Evolutionary conservation across 2,329 filamentous ascomycete genomes (phyloP).

Genomic region (Grosmannia clavigera): DNA sequence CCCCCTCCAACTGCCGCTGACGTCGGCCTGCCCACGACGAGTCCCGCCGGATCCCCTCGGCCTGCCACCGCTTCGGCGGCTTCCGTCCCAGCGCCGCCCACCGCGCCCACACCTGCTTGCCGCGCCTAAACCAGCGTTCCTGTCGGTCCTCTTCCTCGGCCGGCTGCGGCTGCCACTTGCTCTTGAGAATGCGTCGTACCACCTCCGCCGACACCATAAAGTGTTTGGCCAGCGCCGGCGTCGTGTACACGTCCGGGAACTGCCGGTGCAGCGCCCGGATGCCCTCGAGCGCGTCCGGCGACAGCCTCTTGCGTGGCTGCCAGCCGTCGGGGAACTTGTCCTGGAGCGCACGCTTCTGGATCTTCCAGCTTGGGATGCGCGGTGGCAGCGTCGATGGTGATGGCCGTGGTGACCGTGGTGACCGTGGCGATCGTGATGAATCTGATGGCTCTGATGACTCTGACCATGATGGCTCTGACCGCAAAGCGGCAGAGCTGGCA

Average conservation of each 20-base stretch:
- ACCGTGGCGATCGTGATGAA: background rate
- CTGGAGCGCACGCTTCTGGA: conserved; percentile 62
- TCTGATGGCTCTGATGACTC: background rate
- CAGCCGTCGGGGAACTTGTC: conserved; percentile 73
- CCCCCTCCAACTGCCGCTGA: background rate
- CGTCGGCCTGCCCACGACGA: conserved; percentile 10
- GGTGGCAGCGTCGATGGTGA: too few relatives aligned
- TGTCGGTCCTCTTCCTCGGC: conserved; percentile 46
- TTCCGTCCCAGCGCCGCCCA: conserved; percentile 49
- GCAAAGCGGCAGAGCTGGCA: background rate
- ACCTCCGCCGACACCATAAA: conserved; percentile 84
- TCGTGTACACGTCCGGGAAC: conserved; percentile 67
- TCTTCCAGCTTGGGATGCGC: conserved; percentile 42
- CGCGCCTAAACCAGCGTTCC: conserved; percentile 48
- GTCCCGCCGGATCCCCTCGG: conserved; percentile 27
- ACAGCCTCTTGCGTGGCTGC: conserved; percentile 74
- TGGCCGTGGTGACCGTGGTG: too few relatives aligned
- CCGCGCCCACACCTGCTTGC: conserved; percentile 45
- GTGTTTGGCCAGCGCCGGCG: conserved; percentile 55
- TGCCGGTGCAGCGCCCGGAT: conserved; percentile 72
- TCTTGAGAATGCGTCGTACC: conserved; percentile 73
- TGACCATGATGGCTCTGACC: background rate
- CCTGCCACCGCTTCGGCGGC: conserved; percentile 48
- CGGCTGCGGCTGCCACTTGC: conserved; percentile 55
- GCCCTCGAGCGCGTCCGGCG: conserved; percentile 82